A percentile compares a stretch with the other conserved stretches of the same genome.
Conservation (phyloP, 1,284 basidiomycete genomes). For the Phellopilus nigrolimitatus region DNA sequence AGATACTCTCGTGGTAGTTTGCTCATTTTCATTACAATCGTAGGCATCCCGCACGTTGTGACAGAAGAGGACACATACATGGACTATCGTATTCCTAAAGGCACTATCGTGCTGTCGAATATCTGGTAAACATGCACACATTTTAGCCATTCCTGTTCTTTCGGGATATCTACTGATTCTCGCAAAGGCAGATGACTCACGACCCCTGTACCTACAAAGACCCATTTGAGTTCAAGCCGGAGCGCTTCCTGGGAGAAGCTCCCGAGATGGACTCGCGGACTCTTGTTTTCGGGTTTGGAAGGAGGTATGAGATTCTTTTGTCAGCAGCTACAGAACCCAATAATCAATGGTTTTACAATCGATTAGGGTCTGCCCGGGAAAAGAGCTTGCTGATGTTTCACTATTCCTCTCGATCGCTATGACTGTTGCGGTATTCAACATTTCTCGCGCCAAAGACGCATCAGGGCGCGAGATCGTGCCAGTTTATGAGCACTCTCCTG, state of each 20-base stretch:
- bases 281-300: constrained; percentile 9
- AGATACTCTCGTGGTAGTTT: neutral
- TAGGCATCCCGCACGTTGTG: constrained; percentile 20
- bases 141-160: neutral
- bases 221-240: constrained; percentile 20
- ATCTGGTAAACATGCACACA: constrained; percentile 12
- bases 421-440: constrained; percentile 21
- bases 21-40: neutral
- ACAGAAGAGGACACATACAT: constrained; percentile 19
- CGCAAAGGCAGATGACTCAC: constrained; percentile 13
- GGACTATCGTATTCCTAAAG: constrained; percentile 17
- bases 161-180: neutral
- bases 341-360: neutral
- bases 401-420: constrained; percentile 20
- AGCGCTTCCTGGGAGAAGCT: constrained; percentile 14
- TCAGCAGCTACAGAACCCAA: neutral
- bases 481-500: constrained; percentile 16
- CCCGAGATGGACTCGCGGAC: neutral
- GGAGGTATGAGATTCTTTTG: constrained; percentile 2
- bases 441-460: constrained; percentile 17
- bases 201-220: constrained; percentile 18
- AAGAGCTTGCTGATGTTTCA: constrained; percentile 15
- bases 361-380: constrained; percentile 11
- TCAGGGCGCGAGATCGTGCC: constrained; percentile 22
- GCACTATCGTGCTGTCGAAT: constrained; percentile 11